These are phyloP conservation scores for Naganishia kalamii DNA, from an alignment of 768 basidiomycete species.

Conservation along the genomic window DNA sequence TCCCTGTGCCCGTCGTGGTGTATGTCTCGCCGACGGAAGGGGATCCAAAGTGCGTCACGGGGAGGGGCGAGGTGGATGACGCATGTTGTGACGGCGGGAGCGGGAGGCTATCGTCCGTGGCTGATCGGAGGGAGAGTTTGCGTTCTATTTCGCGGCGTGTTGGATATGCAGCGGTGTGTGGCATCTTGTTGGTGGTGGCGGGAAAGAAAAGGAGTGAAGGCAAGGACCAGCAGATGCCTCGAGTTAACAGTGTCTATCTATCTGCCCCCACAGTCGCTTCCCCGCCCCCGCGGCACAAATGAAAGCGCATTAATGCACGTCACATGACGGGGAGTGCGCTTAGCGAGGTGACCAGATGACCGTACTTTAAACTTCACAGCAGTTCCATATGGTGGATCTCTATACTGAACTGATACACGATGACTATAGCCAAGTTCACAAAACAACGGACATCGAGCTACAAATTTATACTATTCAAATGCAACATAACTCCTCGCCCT, in stretches of 20 bases:
- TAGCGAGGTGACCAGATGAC: too few relatives aligned
- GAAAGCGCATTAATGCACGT: too few relatives aligned
- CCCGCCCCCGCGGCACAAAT: too few relatives aligned
- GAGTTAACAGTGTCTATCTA: too few relatives aligned
- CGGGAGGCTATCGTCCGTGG: not conserved
- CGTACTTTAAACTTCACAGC: too few relatives aligned
- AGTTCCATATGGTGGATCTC: too few relatives aligned
- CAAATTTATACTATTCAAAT: too few relatives aligned
- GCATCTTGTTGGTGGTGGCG: not conserved
- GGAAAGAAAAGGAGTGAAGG: not conserved
- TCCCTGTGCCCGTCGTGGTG: conserved; percentile 22
- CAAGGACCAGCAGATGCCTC: not conserved
- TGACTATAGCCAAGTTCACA: too few relatives aligned
- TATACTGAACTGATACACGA: too few relatives aligned
- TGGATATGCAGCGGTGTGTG: conserved; percentile 33
- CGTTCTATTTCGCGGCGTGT: conserved; percentile 39
- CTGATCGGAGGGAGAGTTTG: conserved; percentile 40
- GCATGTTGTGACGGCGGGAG: conserved; percentile 24
- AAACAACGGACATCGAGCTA: too few relatives aligned
- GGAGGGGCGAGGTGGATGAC: not conserved
- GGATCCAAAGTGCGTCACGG: not conserved
- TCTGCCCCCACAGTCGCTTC: too few relatives aligned
- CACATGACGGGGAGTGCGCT: too few relatives aligned
- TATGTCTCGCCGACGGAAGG: conserved; percentile 23
- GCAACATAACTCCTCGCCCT: not conserved